Percentiles rank a stretch among this genome's conserved stretches.
Conservation (phyloP, 129 eudicot species). For the Sambucus nigra region DNA sequence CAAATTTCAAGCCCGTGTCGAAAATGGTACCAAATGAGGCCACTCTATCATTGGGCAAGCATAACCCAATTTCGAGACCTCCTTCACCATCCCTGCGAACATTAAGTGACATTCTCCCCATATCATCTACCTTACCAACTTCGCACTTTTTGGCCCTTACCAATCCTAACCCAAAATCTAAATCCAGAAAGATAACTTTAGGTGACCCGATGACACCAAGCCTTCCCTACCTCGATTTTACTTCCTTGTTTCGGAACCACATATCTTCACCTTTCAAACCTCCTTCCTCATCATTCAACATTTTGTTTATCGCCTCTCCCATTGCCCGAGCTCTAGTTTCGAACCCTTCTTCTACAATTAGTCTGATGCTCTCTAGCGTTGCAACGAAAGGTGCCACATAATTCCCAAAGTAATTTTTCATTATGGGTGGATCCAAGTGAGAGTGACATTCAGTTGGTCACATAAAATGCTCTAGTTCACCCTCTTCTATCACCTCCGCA, state of each 20-base stretch:
- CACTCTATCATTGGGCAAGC: too few species aligned
- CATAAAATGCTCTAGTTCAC: conserved; percentile 28
- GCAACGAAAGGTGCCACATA: conserved; percentile 31
- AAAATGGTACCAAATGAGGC: too few species aligned
- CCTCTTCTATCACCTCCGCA: conserved; percentile 6
- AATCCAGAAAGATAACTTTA: too few species aligned
- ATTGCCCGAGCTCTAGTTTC: conserved; percentile 21
- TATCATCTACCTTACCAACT: too few species aligned
- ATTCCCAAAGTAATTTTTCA: conserved; percentile 39
- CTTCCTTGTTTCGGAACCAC: conserved; percentile 15
- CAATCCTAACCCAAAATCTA: too few species aligned
- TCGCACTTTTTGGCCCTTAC: too few species aligned
- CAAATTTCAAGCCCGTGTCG: too few species aligned
- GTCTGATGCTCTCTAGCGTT: conserved; percentile 9
- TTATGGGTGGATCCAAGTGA: conserved; percentile 48
- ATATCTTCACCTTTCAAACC: conserved; percentile 35
- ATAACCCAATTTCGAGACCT: too few species aligned
- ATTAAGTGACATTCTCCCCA: too few species aligned
- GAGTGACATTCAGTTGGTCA: conserved; percentile 35
- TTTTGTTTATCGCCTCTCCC: conserved; percentile 24
- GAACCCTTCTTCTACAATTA: conserved; percentile 39
- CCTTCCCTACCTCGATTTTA: conserved; percentile 6
- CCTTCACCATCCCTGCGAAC: too few species aligned
- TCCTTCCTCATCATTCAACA: conserved; percentile 30
- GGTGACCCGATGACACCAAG: conserved; percentile 19